Percentiles rank a stretch among this genome's conserved stretches.
These are phyloP conservation scores for Aquilaria malaccensis DNA, from an alignment of 345 rosid species.

Conservation along the genomic window DNA sequence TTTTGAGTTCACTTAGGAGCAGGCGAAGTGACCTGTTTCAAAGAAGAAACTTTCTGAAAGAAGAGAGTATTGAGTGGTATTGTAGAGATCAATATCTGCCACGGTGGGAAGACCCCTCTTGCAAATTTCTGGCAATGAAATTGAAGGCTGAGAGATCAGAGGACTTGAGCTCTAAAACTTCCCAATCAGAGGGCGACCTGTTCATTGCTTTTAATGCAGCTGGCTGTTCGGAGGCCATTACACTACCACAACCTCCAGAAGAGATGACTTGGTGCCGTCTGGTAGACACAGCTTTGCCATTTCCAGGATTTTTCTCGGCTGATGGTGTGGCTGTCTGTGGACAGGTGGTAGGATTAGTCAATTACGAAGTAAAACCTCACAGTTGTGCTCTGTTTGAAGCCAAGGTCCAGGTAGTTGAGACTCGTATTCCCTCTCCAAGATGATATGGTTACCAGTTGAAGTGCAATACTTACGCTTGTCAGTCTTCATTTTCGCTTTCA, in stretches of 20 bases:
- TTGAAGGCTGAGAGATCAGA: slow-evolving; percentile 46
- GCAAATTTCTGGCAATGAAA: slow-evolving; percentile 65
- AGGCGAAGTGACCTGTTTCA: slow-evolving; percentile 72
- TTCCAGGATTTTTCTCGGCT: slow-evolving; percentile 67
- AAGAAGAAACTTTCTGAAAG: slow-evolving; percentile 46
- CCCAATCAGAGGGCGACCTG: slow-evolving; percentile 37
- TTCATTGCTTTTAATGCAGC: slow-evolving; percentile 65
- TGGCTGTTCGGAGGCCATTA: slow-evolving; percentile 31
- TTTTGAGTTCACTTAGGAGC: slow-evolving; percentile 49
- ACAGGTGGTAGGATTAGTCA: slow-evolving; percentile 34
- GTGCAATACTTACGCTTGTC: too few relatives aligned
- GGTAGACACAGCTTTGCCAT: slow-evolving; percentile 81
- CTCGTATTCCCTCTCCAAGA: not conserved
- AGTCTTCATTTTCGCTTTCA: not conserved
- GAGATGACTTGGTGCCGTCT: slow-evolving; percentile 62
- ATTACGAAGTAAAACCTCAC: slow-evolving; percentile 69
- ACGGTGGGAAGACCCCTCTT: slow-evolving; percentile 62
- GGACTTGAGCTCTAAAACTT: slow-evolving; percentile 22
- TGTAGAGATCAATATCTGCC: slow-evolving; percentile 66
- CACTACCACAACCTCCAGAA: slow-evolving; percentile 45
- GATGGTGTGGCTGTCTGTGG: slow-evolving; percentile 46
- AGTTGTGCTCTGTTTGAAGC: slow-evolving; percentile 86
- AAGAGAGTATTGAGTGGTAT: slow-evolving; percentile 73
- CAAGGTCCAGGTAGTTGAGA: slow-evolving; percentile 22
- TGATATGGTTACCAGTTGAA: too few relatives aligned